These are phyloP conservation scores for Claviceps cyperi DNA, from an alignment of 2,329 filamentous ascomycete genomes.

Conservation along the genomic window DNA sequence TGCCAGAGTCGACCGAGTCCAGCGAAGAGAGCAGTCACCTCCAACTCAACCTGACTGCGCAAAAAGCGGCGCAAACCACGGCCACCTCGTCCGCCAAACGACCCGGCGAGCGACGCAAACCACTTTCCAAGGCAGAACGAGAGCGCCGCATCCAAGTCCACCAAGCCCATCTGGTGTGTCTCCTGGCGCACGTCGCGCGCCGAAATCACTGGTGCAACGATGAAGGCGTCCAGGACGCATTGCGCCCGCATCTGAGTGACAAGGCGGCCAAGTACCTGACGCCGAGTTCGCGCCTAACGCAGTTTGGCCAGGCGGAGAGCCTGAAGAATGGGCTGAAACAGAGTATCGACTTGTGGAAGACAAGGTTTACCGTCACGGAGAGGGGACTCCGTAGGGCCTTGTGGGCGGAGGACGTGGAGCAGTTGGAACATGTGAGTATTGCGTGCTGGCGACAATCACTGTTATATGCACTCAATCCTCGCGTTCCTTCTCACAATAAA, in stretches of 20 bases:
- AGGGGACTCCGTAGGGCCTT: constrained; percentile 54
- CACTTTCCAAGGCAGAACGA: constrained; percentile 39
- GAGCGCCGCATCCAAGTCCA: constrained; percentile 58
- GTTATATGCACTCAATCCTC: not conserved
- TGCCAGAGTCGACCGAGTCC: constrained; percentile 10
- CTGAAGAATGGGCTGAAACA: constrained; percentile 68
- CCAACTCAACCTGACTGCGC: constrained; percentile 38
- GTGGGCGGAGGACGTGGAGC: constrained; percentile 58
- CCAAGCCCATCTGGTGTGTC: constrained; percentile 70
- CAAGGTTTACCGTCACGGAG: constrained; percentile 55
- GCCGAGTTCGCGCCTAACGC: constrained; percentile 50
- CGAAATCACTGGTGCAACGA: constrained; percentile 89
- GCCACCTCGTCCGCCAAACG: constrained; percentile 17
- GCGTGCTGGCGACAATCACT: not conserved
- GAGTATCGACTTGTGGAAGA: constrained; percentile 50
- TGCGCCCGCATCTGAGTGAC: constrained; percentile 50
- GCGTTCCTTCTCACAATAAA: no score
- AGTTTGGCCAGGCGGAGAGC: constrained; percentile 62
- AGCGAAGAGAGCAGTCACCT: constrained; percentile 22
- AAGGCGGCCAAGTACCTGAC: constrained; percentile 55
- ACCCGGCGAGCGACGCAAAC: constrained; percentile 30
- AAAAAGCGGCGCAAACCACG: constrained; percentile 27
- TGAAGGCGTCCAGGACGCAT: constrained; percentile 45
- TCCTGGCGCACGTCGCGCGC: constrained; percentile 61
- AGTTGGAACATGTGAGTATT: constrained; percentile 39